Percentiles rank a stretch among this genome's conserved stretches.
phyloP scores from a whole-genome alignment of 164 flowering plant genomes.

The Magnolia kwangsiensis region DNA sequence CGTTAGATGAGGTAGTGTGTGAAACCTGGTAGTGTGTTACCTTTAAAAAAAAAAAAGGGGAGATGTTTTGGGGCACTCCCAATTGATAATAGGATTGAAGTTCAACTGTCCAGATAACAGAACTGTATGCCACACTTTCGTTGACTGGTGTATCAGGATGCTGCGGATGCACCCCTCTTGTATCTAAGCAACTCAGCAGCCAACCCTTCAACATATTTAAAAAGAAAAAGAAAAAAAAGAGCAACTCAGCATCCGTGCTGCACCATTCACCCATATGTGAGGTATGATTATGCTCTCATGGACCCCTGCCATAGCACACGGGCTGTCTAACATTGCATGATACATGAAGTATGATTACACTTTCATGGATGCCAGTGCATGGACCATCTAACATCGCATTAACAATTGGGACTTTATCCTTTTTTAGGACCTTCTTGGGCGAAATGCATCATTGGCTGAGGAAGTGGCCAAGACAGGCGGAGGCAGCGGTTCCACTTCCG shows the following conservation, averaged over 20 bases:
- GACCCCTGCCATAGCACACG: background rate
- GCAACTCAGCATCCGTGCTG: no score
- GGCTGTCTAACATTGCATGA: background rate
- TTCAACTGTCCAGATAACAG: background rate
- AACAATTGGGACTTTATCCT: background rate
- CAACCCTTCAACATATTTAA: no score
- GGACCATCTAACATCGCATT: background rate
- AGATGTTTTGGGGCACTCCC: background rate
- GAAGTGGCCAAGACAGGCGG: conserved; percentile 68
- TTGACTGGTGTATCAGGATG: background rate
- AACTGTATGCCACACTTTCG: background rate
- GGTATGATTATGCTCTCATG: background rate
- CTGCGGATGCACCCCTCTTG: no score
- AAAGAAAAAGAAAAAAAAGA: no score
- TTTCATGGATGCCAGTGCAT: background rate
- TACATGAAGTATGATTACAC: background rate
- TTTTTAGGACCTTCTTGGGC: conserved; percentile 73
- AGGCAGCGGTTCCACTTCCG: conserved; percentile 30
- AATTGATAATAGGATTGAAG: background rate
- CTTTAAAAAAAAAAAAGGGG: no score
- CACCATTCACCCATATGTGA: background rate
- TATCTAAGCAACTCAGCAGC: no score
- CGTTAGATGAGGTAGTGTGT: no score
- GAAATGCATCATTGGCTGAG: conserved; percentile 86
- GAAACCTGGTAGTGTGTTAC: no score